Conservation (phyloP, 768 basidiomycete species). For the Termitomyces sp. region DNA sequence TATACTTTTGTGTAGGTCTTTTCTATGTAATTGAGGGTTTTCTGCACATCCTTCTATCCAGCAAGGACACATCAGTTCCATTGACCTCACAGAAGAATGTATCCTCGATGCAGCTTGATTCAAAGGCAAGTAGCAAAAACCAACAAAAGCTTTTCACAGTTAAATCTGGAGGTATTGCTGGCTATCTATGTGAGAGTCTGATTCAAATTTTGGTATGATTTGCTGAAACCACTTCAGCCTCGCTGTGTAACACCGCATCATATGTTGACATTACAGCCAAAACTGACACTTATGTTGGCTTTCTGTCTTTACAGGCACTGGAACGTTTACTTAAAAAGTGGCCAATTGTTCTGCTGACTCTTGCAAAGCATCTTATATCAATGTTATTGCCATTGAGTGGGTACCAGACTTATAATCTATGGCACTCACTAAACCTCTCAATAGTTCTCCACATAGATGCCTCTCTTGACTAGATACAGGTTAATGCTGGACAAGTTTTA, state of each 20-base stretch:
- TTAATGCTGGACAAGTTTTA: constrained; percentile 89
- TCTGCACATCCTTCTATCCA: constrained; percentile 82
- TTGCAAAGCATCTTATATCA: constrained; percentile 95
- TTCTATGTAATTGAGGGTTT: constrained; percentile 97
- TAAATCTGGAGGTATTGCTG: constrained; percentile 96
- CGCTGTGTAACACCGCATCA: constrained; percentile 84
- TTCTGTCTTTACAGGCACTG: constrained; percentile 81
- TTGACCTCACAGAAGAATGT: constrained; percentile 11
- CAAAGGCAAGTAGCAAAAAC: constrained; percentile 17
- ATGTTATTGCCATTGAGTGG: constrained; percentile 87
- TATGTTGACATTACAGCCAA: constrained; percentile 97
- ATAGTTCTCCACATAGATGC: constrained; percentile 94
- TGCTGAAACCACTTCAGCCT: constrained; percentile 42
- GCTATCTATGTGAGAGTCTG: constrained; percentile 73
- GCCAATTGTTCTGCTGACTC: constrained; percentile 91
- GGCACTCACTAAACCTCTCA: not conserved
- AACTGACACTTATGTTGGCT: constrained; percentile 98
- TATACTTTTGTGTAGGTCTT: constrained; percentile 41
- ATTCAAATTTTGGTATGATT: not conserved
- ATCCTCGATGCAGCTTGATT: constrained; percentile 5
- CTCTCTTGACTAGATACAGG: constrained; percentile 97
- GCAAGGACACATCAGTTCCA: constrained; percentile 23
- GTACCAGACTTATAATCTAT: constrained; percentile 13
- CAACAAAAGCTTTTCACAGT: constrained; percentile 81
- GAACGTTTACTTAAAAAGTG: constrained; percentile 88